phyloP scores from a whole-genome alignment of 1,139 yeast genomes.

The Suhomyces bolitotheri region DNA sequence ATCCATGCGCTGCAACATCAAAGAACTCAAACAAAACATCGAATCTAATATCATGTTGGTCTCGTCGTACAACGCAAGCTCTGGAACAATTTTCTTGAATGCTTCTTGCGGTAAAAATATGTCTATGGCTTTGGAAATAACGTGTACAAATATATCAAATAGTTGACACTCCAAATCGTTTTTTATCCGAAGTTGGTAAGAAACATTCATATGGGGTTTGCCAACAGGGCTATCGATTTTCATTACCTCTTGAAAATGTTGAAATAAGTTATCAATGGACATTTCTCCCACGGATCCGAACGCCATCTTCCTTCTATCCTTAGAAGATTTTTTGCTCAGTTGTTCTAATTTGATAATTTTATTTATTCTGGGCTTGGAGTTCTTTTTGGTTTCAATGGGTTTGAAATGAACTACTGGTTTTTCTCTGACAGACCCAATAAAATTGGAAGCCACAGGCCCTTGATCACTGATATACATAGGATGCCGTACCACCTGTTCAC shows the following conservation, averaged over 20 bases:
- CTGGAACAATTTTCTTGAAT: conserved; percentile 35
- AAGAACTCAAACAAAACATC: conserved; percentile 37
- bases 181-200: conserved; percentile 20
- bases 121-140: conserved; percentile 31
- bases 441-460: background rate
- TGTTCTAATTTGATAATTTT: conserved; percentile 23
- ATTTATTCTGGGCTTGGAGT: conserved; percentile 39
- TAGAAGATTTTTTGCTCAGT: conserved; percentile 6
- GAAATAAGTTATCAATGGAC: conserved; percentile 28
- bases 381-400: conserved; percentile 40
- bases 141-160: conserved; percentile 35
- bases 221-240: conserved; percentile 18
- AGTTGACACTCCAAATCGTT: conserved; percentile 31
- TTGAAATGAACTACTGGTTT: conserved; percentile 23
- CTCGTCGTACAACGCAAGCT: conserved; percentile 39
- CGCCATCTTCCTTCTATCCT: conserved; percentile 6
- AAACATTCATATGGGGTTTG: conserved; percentile 3
- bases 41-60: conserved; percentile 38
- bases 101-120: conserved; percentile 32
- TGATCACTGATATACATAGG: conserved; percentile 2
- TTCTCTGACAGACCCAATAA: background rate
- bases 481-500: conserved; percentile 7
- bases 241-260: conserved; percentile 28
- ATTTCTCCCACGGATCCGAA: conserved; percentile 21
- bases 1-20: conserved; percentile 31